Evolutionary conservation across 176 grass and related monocot genomes (phyloP).

Genomic region (Triticum turgidum): DNA sequence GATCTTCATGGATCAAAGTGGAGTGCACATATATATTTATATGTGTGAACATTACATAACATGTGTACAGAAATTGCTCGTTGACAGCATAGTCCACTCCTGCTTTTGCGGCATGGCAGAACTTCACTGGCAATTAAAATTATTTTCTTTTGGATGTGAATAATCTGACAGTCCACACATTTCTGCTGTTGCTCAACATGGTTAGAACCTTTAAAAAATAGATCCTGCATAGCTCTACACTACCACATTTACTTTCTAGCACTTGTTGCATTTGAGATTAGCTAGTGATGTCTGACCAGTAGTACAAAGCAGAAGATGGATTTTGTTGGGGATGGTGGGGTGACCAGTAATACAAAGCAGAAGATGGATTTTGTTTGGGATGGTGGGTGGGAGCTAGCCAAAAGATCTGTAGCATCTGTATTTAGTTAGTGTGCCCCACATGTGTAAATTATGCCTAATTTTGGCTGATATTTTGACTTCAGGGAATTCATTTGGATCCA

Average conservation of each 20-base stretch:
- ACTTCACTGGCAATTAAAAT: too few relatives aligned
- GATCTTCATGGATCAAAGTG: too few relatives aligned
- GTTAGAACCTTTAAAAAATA: not conserved
- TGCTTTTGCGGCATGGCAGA: too few relatives aligned
- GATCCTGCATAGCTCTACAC: not conserved
- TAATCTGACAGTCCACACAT: too few relatives aligned
- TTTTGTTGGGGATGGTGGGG: not conserved
- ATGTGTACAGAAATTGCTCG: too few relatives aligned
- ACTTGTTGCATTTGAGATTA: not conserved
- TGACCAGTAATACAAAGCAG: not conserved
- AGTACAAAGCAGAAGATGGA: not conserved
- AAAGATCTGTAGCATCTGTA: not conserved
- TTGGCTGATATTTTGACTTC: conserved; percentile 24
- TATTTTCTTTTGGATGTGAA: too few relatives aligned
- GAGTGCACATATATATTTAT: too few relatives aligned
- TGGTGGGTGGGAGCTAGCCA: not conserved
- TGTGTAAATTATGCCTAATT: not conserved
- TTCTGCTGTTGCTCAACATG: not conserved
- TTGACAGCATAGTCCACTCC: too few relatives aligned
- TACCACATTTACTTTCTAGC: not conserved
- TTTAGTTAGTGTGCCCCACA: not conserved
- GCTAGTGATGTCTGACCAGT: conserved; percentile 4
- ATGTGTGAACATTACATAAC: too few relatives aligned
- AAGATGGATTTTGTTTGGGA: not conserved
- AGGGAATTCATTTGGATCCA: conserved; percentile 99